Evolutionary conservation across 192 early-diverging fungal genomes (phyloP).

Genomic region (Backusella tarrabulga): DNA sequence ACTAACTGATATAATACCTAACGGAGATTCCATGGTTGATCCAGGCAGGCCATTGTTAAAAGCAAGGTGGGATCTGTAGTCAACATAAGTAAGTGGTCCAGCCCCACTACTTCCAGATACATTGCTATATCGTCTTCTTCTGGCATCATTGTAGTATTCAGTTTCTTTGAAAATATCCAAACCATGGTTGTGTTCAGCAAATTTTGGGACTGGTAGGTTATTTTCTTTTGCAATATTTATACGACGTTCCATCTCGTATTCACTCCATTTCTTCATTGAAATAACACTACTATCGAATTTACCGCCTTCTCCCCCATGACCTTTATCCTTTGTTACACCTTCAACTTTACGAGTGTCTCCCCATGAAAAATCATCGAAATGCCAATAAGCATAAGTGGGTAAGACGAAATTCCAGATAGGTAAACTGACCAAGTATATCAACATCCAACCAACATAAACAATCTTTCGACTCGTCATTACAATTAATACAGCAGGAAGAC

Average conservation of each 20-base stretch:
- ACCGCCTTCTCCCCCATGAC: slow-evolving; percentile 65
- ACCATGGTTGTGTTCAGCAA: slow-evolving; percentile 8
- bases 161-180: slow-evolving; percentile 24
- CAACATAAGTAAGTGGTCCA: background rate
- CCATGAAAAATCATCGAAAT: slow-evolving; percentile 90
- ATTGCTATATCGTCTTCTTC: background rate
- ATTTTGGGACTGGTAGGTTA: slow-evolving; percentile 18
- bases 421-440: slow-evolving; percentile 67
- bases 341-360: slow-evolving; percentile 73
- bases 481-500: slow-evolving; percentile 77
- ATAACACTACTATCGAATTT: slow-evolving; percentile 73
- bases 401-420: slow-evolving; percentile 84
- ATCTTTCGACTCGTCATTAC: slow-evolving; percentile 78
- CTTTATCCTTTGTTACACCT: slow-evolving; percentile 55
- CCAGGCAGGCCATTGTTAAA: background rate
- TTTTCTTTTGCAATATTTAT: slow-evolving; percentile 18
- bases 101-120: background rate
- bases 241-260: slow-evolving; percentile 64
- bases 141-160: background rate
- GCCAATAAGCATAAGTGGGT: slow-evolving; percentile 79
- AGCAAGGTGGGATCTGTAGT: background rate
- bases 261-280: slow-evolving; percentile 78
- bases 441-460: slow-evolving; percentile 83
- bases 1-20: background rate
- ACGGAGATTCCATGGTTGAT: background rate